A percentile compares a stretch with the other conserved stretches of the same genome.
Evolutionary conservation across 2,329 filamentous ascomycete genomes (phyloP).

Genomic region (Huntiella decipiens): DNA sequence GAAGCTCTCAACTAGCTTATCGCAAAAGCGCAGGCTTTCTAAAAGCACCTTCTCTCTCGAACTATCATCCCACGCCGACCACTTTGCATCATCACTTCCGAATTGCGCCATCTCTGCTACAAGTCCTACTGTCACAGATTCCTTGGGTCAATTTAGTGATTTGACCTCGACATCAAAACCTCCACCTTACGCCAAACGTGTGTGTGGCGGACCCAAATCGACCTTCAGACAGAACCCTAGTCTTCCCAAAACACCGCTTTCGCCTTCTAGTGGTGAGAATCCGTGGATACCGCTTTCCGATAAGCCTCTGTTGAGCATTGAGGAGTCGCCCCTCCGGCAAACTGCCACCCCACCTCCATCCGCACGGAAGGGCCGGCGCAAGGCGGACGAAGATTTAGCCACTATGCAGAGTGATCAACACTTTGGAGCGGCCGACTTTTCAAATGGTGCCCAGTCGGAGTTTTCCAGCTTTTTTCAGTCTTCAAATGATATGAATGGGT

Average conservation of each 20-base stretch:
- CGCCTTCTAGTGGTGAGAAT: background rate
- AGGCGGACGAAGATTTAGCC: constrained; percentile 14
- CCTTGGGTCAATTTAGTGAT: background rate
- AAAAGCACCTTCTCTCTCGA: constrained; percentile 25
- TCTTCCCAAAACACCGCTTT: background rate
- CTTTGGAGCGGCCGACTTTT: constrained; percentile 32
- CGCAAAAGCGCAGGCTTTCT: constrained; percentile 7
- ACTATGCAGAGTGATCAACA: constrained; percentile 40
- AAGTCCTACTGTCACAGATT: too few relatives aligned
- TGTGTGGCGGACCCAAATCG: background rate
- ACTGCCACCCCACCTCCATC: constrained; percentile 43
- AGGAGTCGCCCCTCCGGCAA: constrained; percentile 20
- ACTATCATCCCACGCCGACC: constrained; percentile 42
- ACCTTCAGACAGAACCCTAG: background rate
- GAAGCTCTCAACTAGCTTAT: constrained; percentile 23
- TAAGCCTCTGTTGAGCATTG: background rate
- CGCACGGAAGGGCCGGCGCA: constrained; percentile 24
- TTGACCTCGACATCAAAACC: background rate
- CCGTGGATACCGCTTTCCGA: too few relatives aligned
- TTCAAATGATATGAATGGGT: constrained; percentile 37
- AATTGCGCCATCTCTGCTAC: too few relatives aligned
- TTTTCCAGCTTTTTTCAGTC: constrained; percentile 27
- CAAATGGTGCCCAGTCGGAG: constrained; percentile 27
- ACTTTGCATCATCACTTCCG: constrained; percentile 33
- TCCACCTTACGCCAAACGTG: background rate